Base-by-base conservation (phyloP, 192 early-diverging fungal species). In the Chytriomyces sp. region DNA sequence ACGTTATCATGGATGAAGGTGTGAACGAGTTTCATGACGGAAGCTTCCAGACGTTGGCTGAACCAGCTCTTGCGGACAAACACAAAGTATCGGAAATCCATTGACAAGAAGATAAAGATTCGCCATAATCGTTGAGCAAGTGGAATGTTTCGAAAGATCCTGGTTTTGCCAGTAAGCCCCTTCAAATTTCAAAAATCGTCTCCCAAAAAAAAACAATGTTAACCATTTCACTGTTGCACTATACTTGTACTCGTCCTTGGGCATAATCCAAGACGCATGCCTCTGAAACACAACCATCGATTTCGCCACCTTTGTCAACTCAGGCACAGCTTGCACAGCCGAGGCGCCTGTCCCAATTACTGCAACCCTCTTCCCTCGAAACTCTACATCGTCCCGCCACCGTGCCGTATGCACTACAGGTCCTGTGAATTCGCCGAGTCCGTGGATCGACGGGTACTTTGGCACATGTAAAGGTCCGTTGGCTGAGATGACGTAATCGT, bases 121-220 rank as follows among this genome's bases (percentile, higher is more conserved):
- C 78, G 46, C 61, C 57, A 67, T 9, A 76, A n/a, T 18, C 64
- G 20, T 72, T 61, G 44, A 44, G 69, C 72, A 16, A 18, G 11
- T 9, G 78, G 78, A 26, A 80, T 66, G 65, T 80, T 65, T 28
- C 72, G 45, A 26, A 80, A 80, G 10, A 80, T 50, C 71, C 71
- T 71, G 50, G 7, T 18, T 68, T 13, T 5, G 5, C 9, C 18
- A 23, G 20, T 64, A 20, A 26, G 26, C 28, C 28, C 28, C 2
- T 35, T 35, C 2, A 0, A 35, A 35, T 1, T 35, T 35, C 28
- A 35, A 35, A 35, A 35, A 35, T 35, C 28, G 28, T 35, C 28
- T 35, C 28, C 2, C 0, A 35, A 35, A 35, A 35, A 35, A 35
- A 35, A 35, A 35, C 28, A 35, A 35, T 28, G 6, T 45, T n/a